These are phyloP conservation scores for Cercospora citrullina DNA, from an alignment of 2,329 filamentous ascomycete species.

Conservation along the genomic window DNA sequence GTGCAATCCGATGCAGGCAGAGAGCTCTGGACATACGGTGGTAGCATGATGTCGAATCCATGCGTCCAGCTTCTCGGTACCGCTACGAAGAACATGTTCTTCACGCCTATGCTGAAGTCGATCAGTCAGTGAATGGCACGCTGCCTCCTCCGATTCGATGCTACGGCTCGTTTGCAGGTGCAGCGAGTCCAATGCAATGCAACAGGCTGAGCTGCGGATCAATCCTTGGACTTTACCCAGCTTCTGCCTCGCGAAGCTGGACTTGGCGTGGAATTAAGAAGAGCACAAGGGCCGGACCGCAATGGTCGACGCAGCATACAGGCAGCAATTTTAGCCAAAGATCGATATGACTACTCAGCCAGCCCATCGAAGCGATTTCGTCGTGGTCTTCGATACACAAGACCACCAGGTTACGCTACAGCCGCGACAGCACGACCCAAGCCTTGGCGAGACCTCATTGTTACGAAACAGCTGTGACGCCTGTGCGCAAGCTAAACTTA, in stretches of 20 bases:
- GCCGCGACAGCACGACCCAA: neutral
- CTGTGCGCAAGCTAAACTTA: neutral
- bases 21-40: neutral
- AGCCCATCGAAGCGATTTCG: neutral
- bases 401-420: neutral
- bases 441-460: neutral
- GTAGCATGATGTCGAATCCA: neutral
- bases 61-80: neutral
- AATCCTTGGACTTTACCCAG: neutral
- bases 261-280: neutral
- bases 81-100: neutral
- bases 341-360: neutral
- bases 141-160: neutral
- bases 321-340: neutral
- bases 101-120: neutral
- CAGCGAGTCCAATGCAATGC: neutral
- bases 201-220: neutral
- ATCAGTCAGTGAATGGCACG: neutral
- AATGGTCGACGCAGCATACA: neutral
- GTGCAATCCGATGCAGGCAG: neutral
- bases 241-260: neutral
- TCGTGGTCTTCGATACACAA: neutral
- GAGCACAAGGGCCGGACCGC: neutral
- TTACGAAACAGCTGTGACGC: conserved; percentile 1
- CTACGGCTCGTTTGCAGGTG: neutral